Base-by-base conservation (phyloP, 441 rosid genomes). In the Aleurites moluccanus region DNA sequence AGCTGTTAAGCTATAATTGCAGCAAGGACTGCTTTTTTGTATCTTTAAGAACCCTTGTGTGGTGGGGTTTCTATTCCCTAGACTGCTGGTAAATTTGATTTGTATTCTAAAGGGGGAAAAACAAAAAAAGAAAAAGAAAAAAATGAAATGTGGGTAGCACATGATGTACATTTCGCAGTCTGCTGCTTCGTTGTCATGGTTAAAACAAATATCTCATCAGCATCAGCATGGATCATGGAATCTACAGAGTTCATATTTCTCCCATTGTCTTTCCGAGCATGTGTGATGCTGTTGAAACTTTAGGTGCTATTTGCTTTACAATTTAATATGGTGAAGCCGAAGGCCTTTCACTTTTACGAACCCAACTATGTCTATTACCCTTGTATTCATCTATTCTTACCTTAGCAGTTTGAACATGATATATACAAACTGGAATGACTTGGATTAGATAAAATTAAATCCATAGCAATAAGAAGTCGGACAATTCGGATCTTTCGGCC, bases 71-170 rank as follows among this genome's bases (percentile, higher is more conserved):
- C 79, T 60, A 28, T 52, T 66, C 73, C 67, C 57, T 64, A 38
- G 73, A 74, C 75, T 68, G 83, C 68, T 74, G 72, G 81, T 42
- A 74, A 71, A 73, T 56, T 80, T 78, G 80, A 72, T 82, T 82
- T 83, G 79, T 80, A 80, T 69, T 86, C 77, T 80, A 74, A 67
- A 73, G 70, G 62, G n/a, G n/a, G n/a, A n/a, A n/a, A n/a, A n/a
- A n/a, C n/a, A 72, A 76, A 79, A 63, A 72, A 75, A 10, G 13
- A 52, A 6, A 6, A 49, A 13, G 2, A 18, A 50, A n/a, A 50
- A 4, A 18, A 50, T 14, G n/a, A 16, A 75, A 75, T 21, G 73
- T 30, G 78, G 77, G 66, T 25, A 33, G 60, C 64, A 76, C 60
- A 53, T 33, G 21, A 66, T 83, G 82, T 73, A 78, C 64, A 75